Evolutionary conservation across 2,329 filamentous ascomycete species (phyloP).

Genomic region (Teratosphaeria pseudoeucalypti): DNA sequence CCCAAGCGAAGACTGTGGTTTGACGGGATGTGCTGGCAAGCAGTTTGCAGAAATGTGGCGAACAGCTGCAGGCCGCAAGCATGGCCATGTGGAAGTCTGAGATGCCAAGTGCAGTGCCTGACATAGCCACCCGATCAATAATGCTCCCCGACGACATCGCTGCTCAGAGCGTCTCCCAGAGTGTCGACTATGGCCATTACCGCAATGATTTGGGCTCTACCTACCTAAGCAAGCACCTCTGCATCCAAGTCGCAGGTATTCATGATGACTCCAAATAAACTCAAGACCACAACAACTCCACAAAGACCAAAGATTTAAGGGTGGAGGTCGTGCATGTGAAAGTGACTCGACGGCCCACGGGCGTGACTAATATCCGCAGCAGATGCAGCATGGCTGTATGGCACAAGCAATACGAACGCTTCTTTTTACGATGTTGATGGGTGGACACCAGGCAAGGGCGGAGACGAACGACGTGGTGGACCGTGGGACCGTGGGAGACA

Average conservation of each 20-base stretch:
- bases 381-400: background rate
- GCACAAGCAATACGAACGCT: background rate
- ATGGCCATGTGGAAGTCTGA: background rate
- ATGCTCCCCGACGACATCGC: background rate
- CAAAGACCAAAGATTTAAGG: background rate
- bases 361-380: background rate
- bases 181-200: background rate
- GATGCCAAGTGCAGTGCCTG: background rate
- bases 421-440: background rate
- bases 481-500: background rate
- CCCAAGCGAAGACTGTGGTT: background rate
- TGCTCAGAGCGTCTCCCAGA: background rate
- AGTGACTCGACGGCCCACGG: background rate
- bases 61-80: background rate
- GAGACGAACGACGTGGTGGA: background rate
- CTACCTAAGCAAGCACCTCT: background rate
- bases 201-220: background rate
- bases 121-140: background rate
- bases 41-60: background rate
- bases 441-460: background rate
- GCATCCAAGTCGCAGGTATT: background rate
- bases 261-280: background rate
- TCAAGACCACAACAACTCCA: background rate
- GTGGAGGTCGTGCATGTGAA: background rate
- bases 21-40: background rate